Evolutionary conservation across 345 rosid genomes (phyloP).

Genomic region (Brassica cretica): DNA sequence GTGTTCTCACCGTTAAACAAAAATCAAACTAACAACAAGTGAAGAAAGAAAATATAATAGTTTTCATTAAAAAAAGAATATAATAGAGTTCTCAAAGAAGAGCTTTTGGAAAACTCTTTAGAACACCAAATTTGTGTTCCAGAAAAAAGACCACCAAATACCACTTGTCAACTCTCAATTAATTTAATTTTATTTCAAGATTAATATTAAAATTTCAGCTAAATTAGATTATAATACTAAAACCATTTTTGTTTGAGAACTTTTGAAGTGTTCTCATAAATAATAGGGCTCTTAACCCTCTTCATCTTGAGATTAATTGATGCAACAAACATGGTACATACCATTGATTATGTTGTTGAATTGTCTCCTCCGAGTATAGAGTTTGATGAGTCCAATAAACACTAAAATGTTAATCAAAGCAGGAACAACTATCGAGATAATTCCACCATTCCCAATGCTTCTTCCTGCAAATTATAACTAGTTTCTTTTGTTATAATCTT

Average conservation of each 20-base stretch:
- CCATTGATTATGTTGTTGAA: not conserved
- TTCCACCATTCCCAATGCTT: not conserved
- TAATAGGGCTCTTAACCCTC: not conserved
- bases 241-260: not conserved
- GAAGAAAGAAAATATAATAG: not conserved
- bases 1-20: not conserved
- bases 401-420: not conserved
- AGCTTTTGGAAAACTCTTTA: not conserved
- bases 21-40: not conserved
- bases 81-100: not conserved
- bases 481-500: not conserved
- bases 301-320: not conserved
- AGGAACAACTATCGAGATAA: conserved; percentile 27
- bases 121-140: not conserved
- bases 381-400: not conserved
- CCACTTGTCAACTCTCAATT: no score
- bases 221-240: not conserved
- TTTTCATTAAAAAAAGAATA: not conserved
- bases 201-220: not conserved
- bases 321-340: not conserved
- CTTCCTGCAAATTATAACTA: not conserved
- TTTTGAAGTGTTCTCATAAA: no score
- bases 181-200: not conserved
- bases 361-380: not conserved
- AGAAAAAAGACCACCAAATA: not conserved